A percentile compares a stretch with the other conserved stretches of the same genome.
These are phyloP conservation scores for Metarhizium brunneum DNA, from an alignment of 2,329 filamentous ascomycete species.

Conservation along the genomic window DNA sequence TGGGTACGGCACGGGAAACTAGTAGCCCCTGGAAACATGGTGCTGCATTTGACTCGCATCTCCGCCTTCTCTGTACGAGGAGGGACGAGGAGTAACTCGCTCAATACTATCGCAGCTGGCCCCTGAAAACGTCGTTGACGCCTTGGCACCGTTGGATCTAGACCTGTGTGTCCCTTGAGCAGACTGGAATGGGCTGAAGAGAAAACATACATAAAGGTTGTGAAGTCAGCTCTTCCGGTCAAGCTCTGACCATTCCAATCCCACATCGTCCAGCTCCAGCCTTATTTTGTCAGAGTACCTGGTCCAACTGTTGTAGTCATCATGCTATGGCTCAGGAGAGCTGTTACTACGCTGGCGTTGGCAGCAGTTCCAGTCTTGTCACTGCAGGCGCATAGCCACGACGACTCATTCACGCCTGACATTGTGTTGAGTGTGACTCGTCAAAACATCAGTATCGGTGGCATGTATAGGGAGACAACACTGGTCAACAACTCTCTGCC, in stretches of 20 bases:
- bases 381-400: constrained; percentile 12
- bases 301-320: neutral
- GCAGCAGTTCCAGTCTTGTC: neutral
- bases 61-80: neutral
- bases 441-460: constrained; percentile 21
- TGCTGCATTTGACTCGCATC: neutral
- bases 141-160: too few relatives aligned
- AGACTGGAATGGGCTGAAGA: neutral
- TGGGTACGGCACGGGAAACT: neutral
- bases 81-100: too few relatives aligned
- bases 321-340: neutral
- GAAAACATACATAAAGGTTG: neutral
- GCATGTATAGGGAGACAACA: constrained; percentile 12
- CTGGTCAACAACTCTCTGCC: constrained; percentile 44
- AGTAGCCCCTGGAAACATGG: neutral
- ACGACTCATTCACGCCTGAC: constrained; percentile 28
- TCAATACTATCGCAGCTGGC: too few relatives aligned
- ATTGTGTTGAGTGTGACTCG: constrained; percentile 35
- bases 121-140: too few relatives aligned
- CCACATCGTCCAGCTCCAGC: too few relatives aligned
- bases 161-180: too few relatives aligned
- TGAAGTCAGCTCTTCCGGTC: neutral
- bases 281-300: neutral
- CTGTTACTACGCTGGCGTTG: neutral
- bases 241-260: neutral